Conservation (phyloP, 2,329 filamentous ascomycete genomes). For the Paramyrothecium roridum region DNA sequence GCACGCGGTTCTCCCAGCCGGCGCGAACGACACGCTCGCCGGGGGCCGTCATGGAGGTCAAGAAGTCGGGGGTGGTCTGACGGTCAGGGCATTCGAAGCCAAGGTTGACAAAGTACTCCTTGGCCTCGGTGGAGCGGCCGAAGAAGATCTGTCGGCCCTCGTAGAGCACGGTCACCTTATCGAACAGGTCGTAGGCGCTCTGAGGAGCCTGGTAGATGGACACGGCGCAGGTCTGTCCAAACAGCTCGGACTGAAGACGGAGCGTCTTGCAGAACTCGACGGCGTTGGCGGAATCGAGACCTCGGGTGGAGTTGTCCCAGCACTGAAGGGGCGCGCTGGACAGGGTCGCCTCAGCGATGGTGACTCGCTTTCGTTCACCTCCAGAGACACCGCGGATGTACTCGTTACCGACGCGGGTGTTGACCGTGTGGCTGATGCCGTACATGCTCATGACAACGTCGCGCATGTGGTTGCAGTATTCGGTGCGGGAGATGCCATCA, state of each 20-base stretch:
- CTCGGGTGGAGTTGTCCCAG: conserved; percentile 28
- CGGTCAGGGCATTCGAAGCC: conserved; percentile 62
- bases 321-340: conserved; percentile 41
- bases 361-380: conserved; percentile 74
- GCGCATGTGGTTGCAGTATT: conserved; percentile 57
- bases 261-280: conserved; percentile 22
- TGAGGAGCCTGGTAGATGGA: conserved; percentile 62
- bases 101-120: conserved; percentile 57
- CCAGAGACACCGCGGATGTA: conserved; percentile 69
- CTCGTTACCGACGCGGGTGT: conserved; percentile 70
- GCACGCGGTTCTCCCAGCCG: conserved; percentile 29
- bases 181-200: conserved; percentile 58
- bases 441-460: conserved; percentile 65
- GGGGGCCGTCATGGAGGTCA: conserved; percentile 51
- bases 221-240: conserved; percentile 18
- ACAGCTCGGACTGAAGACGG: conserved; percentile 20
- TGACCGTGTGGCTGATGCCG: conserved; percentile 68
- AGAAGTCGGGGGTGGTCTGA: conserved; percentile 63
- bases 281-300: conserved; percentile 24
- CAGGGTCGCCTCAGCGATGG: conserved; percentile 68
- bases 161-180: conserved; percentile 66
- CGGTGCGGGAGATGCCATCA: conserved; percentile 44
- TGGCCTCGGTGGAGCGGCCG: conserved; percentile 54
- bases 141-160: conserved; percentile 67
- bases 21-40: conserved; percentile 27